phyloP scores from a whole-genome alignment of 2,329 filamentous ascomycete genomes.

The Aspergillus luchuensis region DNA sequence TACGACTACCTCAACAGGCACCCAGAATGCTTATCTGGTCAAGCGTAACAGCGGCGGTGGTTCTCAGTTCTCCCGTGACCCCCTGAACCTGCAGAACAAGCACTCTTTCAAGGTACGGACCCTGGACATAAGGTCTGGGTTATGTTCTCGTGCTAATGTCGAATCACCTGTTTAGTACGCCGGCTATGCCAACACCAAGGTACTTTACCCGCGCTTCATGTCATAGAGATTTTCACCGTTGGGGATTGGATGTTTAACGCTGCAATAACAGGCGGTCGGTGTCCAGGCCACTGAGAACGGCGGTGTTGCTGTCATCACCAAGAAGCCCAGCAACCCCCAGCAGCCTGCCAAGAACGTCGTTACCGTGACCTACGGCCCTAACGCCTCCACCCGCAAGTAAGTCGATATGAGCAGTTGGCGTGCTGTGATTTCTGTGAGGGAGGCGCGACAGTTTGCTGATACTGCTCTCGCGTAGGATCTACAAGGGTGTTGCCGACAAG shows the following conservation, averaged over 20 bases:
- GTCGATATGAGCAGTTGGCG: conserved; percentile 31
- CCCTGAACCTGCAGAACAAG: conserved; percentile 89
- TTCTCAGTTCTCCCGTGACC: conserved; percentile 89
- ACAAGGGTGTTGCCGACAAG: conserved; percentile 80
- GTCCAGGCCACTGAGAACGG: conserved; percentile 75
- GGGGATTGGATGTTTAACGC: conserved; percentile 10
- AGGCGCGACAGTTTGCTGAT: conserved; percentile 23
- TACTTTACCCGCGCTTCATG: conserved; percentile 46
- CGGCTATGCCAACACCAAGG: conserved; percentile 92
- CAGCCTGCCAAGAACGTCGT: conserved; percentile 70
- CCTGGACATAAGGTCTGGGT: conserved; percentile 5
- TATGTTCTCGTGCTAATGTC: conserved; percentile 17
- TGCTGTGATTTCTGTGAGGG: background rate
- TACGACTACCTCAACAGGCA: conserved; percentile 57
- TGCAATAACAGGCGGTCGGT: conserved; percentile 70
- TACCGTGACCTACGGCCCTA: conserved; percentile 69
- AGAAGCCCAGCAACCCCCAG: conserved; percentile 73
- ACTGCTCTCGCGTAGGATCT: conserved; percentile 63
- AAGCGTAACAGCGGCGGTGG: conserved; percentile 81
- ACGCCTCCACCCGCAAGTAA: conserved; percentile 79
- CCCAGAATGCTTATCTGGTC: conserved; percentile 86
- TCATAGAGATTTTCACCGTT: background rate
- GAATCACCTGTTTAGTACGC: conserved; percentile 64
- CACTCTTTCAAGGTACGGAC: conserved; percentile 78
- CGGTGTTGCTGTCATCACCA: conserved; percentile 77